A percentile compares a stretch with the other conserved stretches of the same genome.
These are phyloP conservation scores for Fusarium redolens DNA, from an alignment of 2,329 filamentous ascomycete species.

Conservation along the genomic window DNA sequence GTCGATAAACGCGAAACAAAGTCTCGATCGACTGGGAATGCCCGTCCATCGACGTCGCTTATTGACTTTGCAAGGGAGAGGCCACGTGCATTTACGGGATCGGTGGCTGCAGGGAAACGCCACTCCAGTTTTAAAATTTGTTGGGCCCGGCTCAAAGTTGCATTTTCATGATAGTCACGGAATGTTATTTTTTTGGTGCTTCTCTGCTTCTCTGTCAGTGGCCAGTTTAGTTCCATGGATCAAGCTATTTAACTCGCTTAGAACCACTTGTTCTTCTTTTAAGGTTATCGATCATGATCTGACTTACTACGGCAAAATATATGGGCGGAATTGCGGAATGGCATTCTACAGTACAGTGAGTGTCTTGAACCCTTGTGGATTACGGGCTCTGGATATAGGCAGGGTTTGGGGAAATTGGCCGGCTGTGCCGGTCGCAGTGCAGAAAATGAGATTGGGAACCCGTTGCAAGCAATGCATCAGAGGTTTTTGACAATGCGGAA, in stretches of 20 bases:
- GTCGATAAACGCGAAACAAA: slow-evolving; percentile 11
- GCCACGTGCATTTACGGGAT: slow-evolving; percentile 18
- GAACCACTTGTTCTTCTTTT: too few relatives aligned
- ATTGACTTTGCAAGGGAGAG: slow-evolving; percentile 21
- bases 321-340: not conserved
- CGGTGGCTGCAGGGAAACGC: slow-evolving; percentile 4
- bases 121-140: slow-evolving; percentile 1
- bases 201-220: not conserved
- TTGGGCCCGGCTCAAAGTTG: not conserved
- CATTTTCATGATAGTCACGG: not conserved
- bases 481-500: not conserved
- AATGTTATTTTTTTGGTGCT: not conserved
- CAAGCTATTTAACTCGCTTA: not conserved
- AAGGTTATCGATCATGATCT: not conserved
- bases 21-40: slow-evolving; percentile 12
- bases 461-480: not conserved
- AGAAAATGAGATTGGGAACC: not conserved
- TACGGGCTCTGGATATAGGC: not conserved
- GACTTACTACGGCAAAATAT: not conserved
- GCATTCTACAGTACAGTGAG: not conserved
- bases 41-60: slow-evolving; percentile 9
- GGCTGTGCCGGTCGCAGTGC: not conserved
- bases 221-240: not conserved
- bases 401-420: not conserved
- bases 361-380: not conserved